Percentiles rank a stretch among this genome's conserved stretches.
These are phyloP conservation scores for Knoxia roxburghii DNA, from an alignment of 257 asterid genomes.

Conservation along the genomic window DNA sequence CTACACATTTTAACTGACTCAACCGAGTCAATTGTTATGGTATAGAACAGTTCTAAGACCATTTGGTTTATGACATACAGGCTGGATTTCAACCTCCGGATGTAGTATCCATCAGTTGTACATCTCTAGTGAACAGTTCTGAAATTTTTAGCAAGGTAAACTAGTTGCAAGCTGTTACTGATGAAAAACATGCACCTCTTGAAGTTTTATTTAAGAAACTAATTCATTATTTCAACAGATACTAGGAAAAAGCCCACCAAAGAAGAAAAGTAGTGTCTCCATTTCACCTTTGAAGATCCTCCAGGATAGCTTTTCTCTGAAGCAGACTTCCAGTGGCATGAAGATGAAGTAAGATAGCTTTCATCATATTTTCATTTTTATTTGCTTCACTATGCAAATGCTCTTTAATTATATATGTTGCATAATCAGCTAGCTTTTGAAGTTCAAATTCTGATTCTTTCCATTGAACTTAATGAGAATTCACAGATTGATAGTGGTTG, in stretches of 20 bases:
- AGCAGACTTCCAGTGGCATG: slow-evolving; percentile 38
- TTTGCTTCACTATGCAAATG: background rate
- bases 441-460: background rate
- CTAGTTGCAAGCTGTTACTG: background rate
- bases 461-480: background rate
- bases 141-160: slow-evolving; percentile 86
- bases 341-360: slow-evolving; percentile 67
- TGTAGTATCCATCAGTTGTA: slow-evolving; percentile 65
- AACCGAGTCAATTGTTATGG: background rate
- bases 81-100: slow-evolving; percentile 62
- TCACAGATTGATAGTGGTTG: slow-evolving; percentile 74
- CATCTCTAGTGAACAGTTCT: slow-evolving; percentile 61
- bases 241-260: slow-evolving; percentile 35
- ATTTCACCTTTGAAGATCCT: slow-evolving; percentile 58
- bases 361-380: slow-evolving; percentile 1
- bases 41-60: background rate
- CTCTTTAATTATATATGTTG: background rate
- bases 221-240: slow-evolving; percentile 36
- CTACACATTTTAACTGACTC: background rate
- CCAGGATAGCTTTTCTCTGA: slow-evolving; percentile 52
- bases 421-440: background rate
- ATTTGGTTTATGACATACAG: slow-evolving; percentile 33
- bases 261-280: slow-evolving; percentile 33
- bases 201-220: slow-evolving; percentile 10
- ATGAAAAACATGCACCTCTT: background rate